These are phyloP conservation scores for Gamsiella multidivaricata DNA, from an alignment of 192 early-diverging fungal genomes.

Conservation along the genomic window DNA sequence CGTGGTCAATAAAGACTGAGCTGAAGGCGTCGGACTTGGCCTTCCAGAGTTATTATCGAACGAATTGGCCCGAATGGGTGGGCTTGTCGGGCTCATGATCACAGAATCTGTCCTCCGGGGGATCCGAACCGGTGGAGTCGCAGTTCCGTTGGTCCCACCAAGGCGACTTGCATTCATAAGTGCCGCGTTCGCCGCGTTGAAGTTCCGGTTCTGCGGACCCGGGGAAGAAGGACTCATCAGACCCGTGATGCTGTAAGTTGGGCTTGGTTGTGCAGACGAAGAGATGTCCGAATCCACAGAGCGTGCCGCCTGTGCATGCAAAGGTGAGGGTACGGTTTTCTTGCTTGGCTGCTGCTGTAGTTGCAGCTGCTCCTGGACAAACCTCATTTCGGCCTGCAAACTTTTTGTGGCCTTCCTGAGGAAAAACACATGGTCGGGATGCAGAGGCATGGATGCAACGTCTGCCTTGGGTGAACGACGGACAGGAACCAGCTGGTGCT, in stretches of 20 bases:
- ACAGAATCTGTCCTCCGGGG: constrained; percentile 49
- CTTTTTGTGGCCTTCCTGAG: constrained; percentile 46
- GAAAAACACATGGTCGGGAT: constrained; percentile 44
- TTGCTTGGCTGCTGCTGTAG: constrained; percentile 1
- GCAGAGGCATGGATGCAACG: constrained; percentile 48
- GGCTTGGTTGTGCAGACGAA: constrained; percentile 25
- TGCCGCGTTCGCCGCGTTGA: constrained; percentile 8
- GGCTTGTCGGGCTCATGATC: constrained; percentile 39
- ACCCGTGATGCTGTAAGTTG: constrained; percentile 1
- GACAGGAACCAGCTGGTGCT: constrained; percentile 28
- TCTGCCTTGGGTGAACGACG: constrained; percentile 48
- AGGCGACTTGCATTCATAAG: constrained; percentile 9
- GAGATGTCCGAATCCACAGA: constrained; percentile 11
- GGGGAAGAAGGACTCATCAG: constrained; percentile 22
- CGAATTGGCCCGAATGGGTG: constrained; percentile 23
- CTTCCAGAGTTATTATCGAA: constrained; percentile 39
- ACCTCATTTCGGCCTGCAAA: constrained; percentile 47
- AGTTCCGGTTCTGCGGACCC: constrained; percentile 7
- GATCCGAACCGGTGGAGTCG: constrained; percentile 28
- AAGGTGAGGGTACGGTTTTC: constrained; percentile 9
- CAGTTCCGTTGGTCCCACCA: background rate
- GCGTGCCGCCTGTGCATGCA: constrained; percentile 4
- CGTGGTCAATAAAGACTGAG: constrained; percentile 30
- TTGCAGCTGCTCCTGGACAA: constrained; percentile 39
- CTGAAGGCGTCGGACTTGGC: constrained; percentile 43